These are phyloP conservation scores for Immersiella caudata DNA, from an alignment of 495 filamentous ascomycete species.

Conservation along the genomic window DNA sequence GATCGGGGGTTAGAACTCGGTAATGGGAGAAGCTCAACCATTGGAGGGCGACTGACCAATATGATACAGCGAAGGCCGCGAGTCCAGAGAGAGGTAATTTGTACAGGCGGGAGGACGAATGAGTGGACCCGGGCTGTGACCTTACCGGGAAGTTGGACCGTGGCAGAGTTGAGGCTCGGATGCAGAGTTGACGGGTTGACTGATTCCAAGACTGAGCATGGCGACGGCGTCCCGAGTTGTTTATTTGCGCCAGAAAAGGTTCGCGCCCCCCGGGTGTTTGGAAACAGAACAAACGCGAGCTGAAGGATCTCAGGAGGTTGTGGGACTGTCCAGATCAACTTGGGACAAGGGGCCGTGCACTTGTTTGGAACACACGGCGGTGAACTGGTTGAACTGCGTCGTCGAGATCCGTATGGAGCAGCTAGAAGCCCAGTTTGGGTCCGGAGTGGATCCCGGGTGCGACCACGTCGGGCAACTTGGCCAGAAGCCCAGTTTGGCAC, in stretches of 20 bases:
- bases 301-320: conserved; percentile 22
- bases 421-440: conserved; percentile 12
- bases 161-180: conserved; percentile 36
- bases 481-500: conserved; percentile 25
- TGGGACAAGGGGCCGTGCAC: conserved; percentile 28
- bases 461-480: conserved; percentile 28
- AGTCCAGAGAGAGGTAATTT: conserved; percentile 34
- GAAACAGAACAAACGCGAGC: conserved; percentile 16
- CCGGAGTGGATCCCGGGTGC: conserved; percentile 26
- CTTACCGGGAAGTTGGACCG: conserved; percentile 26
- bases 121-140: conserved; percentile 22
- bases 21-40: conserved; percentile 28
- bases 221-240: conserved; percentile 25
- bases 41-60: conserved; percentile 55
- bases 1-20: conserved; percentile 36
- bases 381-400: conserved; percentile 18
- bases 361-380: conserved; percentile 22
- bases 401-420: conserved; percentile 6
- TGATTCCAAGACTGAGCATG: conserved; percentile 35
- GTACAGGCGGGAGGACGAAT: conserved; percentile 38
- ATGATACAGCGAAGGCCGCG: conserved; percentile 47
- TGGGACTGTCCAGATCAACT: conserved; percentile 19
- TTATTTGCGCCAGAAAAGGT: conserved; percentile 18
- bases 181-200: conserved; percentile 25
- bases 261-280: background rate